Percentiles rank a stretch among this genome's conserved stretches.
These are phyloP conservation scores for Echeveria elegans DNA, from an alignment of 164 flowering plant species.

Conservation along the genomic window DNA sequence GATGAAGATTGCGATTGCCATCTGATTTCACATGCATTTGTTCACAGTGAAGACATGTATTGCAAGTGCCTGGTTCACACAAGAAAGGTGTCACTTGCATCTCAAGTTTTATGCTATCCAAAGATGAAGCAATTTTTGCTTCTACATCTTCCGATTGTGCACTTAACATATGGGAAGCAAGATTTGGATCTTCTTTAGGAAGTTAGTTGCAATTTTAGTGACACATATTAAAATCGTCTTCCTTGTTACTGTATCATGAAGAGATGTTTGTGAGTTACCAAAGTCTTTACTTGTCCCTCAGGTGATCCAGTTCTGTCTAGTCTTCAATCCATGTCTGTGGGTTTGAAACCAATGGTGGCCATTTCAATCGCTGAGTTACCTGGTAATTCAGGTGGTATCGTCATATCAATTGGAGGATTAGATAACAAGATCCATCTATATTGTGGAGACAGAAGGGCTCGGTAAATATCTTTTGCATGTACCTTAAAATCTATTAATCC, in stretches of 20 bases:
- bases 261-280: not conserved
- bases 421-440: conserved; percentile 86
- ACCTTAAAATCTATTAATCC: conserved; percentile 12
- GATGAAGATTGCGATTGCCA: not conserved
- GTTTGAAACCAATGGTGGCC: conserved; percentile 79
- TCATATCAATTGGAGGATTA: conserved; percentile 89
- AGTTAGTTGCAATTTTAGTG: conserved; percentile 31
- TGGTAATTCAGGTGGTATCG: conserved; percentile 39
- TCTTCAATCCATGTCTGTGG: conserved; percentile 48
- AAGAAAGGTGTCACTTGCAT: conserved; percentile 92
- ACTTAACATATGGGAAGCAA: conserved; percentile 61
- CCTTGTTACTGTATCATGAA: not conserved
- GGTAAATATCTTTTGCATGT: conserved; percentile 9
- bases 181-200: conserved; percentile 39
- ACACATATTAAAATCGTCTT: not conserved
- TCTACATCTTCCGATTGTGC: conserved; percentile 83
- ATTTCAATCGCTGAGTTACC: conserved; percentile 80
- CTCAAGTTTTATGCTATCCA: conserved; percentile 54
- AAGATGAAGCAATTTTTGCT: conserved; percentile 55
- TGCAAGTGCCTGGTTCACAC: conserved; percentile 64
- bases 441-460: conserved; percentile 68
- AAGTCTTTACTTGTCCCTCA: conserved; percentile 18
- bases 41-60: conserved; percentile 68
- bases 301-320: conserved; percentile 62
- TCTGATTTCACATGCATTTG: conserved; percentile 8